A percentile compares a stretch with the other conserved stretches of the same genome.
Evolutionary conservation across 768 basidiomycete species (phyloP).

Genomic region (Suillus decipiens): DNA sequence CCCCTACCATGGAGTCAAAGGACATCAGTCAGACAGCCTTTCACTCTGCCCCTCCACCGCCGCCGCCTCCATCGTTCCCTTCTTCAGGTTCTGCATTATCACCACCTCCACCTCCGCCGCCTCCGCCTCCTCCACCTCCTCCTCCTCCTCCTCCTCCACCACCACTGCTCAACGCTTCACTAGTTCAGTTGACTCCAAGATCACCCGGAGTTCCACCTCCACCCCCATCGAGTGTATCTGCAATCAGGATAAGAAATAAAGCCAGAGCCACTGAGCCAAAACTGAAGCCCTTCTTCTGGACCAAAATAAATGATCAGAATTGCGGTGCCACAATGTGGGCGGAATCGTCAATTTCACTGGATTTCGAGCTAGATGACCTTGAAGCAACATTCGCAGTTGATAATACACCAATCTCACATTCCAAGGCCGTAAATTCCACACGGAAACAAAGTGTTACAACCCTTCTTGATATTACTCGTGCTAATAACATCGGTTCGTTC

Average conservation of each 20-base stretch:
- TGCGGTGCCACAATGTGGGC: slow-evolving; percentile 68
- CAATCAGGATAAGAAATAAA: slow-evolving; percentile 35
- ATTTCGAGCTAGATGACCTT: slow-evolving; percentile 68
- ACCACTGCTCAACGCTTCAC: slow-evolving; percentile 18
- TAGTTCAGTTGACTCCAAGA: slow-evolving; percentile 29
- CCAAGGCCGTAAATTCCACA: slow-evolving; percentile 39
- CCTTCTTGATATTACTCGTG: slow-evolving; percentile 75
- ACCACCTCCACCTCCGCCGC: slow-evolving; percentile 31
- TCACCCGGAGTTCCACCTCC: slow-evolving; percentile 40
- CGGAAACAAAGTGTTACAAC: slow-evolving; percentile 68
- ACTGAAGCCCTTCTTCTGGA: slow-evolving; percentile 91
- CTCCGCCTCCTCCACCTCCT: slow-evolving; percentile 34
- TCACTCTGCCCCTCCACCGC: slow-evolving; percentile 18
- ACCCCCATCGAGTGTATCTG: slow-evolving; percentile 24
- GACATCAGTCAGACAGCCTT: slow-evolving; percentile 9
- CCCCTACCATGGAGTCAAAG: slow-evolving; percentile 16
- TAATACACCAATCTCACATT: slow-evolving; percentile 41
- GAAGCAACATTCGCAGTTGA: slow-evolving; percentile 73
- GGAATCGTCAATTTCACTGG: slow-evolving; percentile 44
- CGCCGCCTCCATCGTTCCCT: slow-evolving; percentile 14
- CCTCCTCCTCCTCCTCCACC: slow-evolving; percentile 27
- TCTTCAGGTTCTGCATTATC: slow-evolving; percentile 23
- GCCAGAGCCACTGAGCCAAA: slow-evolving; percentile 47
- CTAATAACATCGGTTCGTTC: slow-evolving; percentile 77
- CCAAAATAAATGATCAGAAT: slow-evolving; percentile 57